Conservation (phyloP, 148 eudicot genomes). For the Rhododendron kiyosumense region DNA sequence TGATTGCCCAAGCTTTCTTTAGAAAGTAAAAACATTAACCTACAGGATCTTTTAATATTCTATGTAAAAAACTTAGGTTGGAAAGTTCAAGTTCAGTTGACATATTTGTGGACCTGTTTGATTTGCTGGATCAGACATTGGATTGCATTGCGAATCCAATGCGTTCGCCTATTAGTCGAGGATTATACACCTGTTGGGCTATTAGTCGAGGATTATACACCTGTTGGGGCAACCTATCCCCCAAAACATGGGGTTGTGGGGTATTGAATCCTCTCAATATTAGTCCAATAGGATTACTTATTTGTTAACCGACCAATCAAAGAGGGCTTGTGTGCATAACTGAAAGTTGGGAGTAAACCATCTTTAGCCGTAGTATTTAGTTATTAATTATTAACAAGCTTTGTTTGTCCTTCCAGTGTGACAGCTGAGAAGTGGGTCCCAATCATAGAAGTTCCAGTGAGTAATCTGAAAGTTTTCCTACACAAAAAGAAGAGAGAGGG, state of each 20-base stretch:
- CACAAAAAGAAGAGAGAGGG: constrained; percentile 89
- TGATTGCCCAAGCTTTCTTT: background rate
- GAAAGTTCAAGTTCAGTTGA: background rate
- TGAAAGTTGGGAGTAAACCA: background rate
- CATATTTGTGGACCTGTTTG: background rate
- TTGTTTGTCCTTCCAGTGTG: constrained; percentile 50
- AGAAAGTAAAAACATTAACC: background rate
- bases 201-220: no score
- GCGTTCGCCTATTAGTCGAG: background rate
- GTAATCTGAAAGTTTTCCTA: constrained; percentile 63
- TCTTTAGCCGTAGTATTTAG: background rate
- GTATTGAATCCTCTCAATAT: background rate
- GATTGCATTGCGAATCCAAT: background rate
- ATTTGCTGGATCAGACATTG: background rate
- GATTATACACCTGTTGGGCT: background rate
- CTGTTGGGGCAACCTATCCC: background rate
- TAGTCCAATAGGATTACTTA: background rate
- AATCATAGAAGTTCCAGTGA: constrained; percentile 71
- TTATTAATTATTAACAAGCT: background rate
- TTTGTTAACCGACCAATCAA: background rate
- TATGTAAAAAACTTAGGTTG: background rate
- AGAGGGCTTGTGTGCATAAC: background rate
- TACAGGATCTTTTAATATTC: background rate
- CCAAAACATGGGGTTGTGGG: background rate
- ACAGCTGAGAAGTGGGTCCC: constrained; percentile 99